phyloP scores from a whole-genome alignment of 495 filamentous ascomycete species.

The Hypomontagnella submonticulosa region DNA sequence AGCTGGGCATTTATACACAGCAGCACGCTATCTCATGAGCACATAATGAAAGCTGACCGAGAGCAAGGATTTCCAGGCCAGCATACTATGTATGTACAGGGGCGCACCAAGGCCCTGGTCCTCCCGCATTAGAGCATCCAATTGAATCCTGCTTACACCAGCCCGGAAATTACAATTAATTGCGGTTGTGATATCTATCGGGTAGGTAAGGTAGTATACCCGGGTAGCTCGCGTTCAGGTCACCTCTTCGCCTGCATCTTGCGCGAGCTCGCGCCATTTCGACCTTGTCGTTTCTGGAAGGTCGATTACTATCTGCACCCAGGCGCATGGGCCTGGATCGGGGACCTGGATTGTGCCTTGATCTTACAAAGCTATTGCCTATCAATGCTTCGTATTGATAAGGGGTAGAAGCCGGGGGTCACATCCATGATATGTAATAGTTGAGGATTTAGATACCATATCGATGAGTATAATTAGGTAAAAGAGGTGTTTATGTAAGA shows the following conservation, averaged over 20 bases:
- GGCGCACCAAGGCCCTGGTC: slow-evolving; percentile 14
- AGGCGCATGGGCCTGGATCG: slow-evolving; percentile 30
- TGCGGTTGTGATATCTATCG: slow-evolving; percentile 15
- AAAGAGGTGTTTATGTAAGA: background rate
- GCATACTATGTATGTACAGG: no score
- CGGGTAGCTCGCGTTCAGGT: background rate
- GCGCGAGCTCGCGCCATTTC: slow-evolving; percentile 25
- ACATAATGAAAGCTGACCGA: slow-evolving; percentile 32
- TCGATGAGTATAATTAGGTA: background rate
- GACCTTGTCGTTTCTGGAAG: slow-evolving; percentile 36
- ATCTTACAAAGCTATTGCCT: slow-evolving; percentile 4
- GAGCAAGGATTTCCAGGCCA: slow-evolving; percentile 26
- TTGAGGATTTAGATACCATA: background rate
- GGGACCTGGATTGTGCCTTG: slow-evolving; percentile 5
- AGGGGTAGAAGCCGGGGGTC: no score
- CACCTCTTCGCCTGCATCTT: slow-evolving; percentile 10
- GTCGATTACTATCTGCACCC: slow-evolving; percentile 33
- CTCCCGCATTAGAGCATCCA: slow-evolving; percentile 22
- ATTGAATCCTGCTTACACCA: slow-evolving; percentile 28
- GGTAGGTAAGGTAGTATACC: slow-evolving; percentile 18
- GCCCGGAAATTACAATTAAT: slow-evolving; percentile 40
- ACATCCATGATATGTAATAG: no score
- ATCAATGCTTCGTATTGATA: slow-evolving; percentile 7
- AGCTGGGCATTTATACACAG: background rate
- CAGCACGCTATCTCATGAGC: slow-evolving; percentile 32